Evolutionary conservation across 768 basidiomycete species (phyloP).

Genomic region (Gyrodon lividus): DNA sequence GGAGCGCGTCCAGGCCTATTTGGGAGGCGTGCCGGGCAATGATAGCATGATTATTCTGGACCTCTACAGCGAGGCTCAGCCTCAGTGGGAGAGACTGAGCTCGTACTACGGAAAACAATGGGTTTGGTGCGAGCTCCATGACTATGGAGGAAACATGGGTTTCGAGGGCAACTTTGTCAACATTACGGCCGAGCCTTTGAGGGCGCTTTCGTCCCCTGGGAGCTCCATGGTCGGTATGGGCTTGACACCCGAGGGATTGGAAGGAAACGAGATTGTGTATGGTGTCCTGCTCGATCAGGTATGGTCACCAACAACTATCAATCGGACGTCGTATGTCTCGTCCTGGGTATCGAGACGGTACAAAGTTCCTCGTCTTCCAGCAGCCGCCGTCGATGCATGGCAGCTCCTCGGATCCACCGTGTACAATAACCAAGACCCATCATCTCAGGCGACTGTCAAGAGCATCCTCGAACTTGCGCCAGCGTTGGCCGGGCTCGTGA

Average conservation of each 20-base stretch:
- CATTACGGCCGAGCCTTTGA: conserved; percentile 32
- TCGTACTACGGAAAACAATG: conserved; percentile 41
- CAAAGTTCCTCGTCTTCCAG: conserved; percentile 24
- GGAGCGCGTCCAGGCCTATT: conserved; percentile 39
- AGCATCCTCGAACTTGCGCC: conserved; percentile 39
- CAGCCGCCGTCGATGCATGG: conserved; percentile 34
- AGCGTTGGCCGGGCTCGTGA: conserved; percentile 32
- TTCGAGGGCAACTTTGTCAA: conserved; percentile 38
- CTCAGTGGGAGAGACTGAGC: conserved; percentile 41
- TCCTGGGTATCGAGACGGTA: conserved; percentile 39
- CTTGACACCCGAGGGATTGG: conserved; percentile 39
- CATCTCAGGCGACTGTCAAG: conserved; percentile 35
- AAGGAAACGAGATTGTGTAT: conserved; percentile 45
- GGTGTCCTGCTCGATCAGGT: conserved; percentile 42
- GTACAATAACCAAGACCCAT: conserved; percentile 37
- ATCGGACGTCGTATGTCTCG: conserved; percentile 31
- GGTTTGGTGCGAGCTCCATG: conserved; percentile 44
- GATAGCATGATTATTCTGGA: conserved; percentile 43
- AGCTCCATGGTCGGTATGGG: conserved; percentile 40
- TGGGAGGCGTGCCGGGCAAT: conserved; percentile 36
- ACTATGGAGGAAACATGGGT: conserved; percentile 40
- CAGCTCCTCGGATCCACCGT: conserved; percentile 36
- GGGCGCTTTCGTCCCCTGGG: conserved; percentile 29
- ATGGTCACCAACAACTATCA: conserved; percentile 36
- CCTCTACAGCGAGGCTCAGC: conserved; percentile 39